A percentile compares a stretch with the other conserved stretches of the same genome.
phyloP scores from a whole-genome alignment of 1,284 basidiomycete genomes.

The Sporisorium reilianum region DNA sequence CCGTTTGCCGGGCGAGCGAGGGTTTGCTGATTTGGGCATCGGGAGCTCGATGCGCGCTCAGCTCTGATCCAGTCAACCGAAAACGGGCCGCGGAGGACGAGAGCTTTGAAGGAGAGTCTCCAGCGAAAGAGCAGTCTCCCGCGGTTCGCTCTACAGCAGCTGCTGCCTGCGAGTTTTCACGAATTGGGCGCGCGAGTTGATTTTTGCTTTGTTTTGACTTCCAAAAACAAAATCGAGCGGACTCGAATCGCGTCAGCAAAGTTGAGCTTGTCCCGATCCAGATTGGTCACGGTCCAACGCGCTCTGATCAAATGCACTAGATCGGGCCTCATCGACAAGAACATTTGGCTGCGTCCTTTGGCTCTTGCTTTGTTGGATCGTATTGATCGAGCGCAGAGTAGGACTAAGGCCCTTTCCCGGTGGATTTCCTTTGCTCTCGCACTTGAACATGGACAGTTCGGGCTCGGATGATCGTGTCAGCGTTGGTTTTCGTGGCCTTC shows the following conservation, averaged over 20 bases:
- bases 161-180: not conserved
- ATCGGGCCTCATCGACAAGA: not conserved
- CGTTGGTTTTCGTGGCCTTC: not conserved
- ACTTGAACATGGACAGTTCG: too few relatives aligned
- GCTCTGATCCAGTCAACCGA: slow-evolving; percentile 8
- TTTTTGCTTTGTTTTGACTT: slow-evolving; percentile 1
- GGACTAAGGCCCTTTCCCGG: too few relatives aligned
- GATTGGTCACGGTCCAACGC: not conserved
- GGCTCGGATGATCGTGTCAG: too few relatives aligned
- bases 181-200: not conserved
- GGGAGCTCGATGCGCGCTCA: slow-evolving; percentile 24
- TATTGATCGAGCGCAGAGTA: not conserved
- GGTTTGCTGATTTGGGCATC: slow-evolving; percentile 15
- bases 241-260: slow-evolving; percentile 1
- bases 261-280: not conserved
- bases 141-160: not conserved
- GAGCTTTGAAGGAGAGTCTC: not conserved
- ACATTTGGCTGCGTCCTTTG: not conserved
- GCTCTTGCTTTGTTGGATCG: not conserved
- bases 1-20: slow-evolving; percentile 23
- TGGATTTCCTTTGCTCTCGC: too few relatives aligned
- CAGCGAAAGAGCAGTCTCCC: slow-evolving; percentile 11
- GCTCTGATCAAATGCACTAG: not conserved
- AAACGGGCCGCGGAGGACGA: not conserved
- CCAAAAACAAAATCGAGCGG: too few relatives aligned